A percentile compares a stretch with the other conserved stretches of the same genome.
phyloP scores from a whole-genome alignment of 371 early-diverging fungal genomes.

The Funneliformis caledonium region DNA sequence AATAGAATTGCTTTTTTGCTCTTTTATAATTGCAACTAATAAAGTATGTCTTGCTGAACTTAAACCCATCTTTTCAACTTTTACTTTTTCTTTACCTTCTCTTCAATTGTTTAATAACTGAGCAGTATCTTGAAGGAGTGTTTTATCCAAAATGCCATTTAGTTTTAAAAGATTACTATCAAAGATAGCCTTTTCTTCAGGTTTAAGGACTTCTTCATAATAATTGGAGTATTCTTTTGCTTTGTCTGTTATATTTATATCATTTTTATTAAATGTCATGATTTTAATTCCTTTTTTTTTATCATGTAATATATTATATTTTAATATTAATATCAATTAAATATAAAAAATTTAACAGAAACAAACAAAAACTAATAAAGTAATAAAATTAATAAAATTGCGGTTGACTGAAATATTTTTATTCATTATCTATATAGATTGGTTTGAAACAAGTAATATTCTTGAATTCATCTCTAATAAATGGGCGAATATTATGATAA shows the following conservation, averaged over 20 bases:
- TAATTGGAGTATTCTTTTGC: no score
- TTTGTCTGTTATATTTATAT: no score
- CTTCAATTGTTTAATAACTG: neutral
- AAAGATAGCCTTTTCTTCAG: no score
- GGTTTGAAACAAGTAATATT: neutral
- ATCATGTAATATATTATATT: no score
- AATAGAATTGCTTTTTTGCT: no score
- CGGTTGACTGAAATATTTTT: neutral
- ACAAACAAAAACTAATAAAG: neutral
- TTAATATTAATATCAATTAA: neutral
- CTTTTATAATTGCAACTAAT: no score
- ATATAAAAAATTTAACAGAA: neutral
- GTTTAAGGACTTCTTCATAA: no score
- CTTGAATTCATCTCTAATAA: constrained; percentile 21
- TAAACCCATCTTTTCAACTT: no score
- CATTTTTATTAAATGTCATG: no score
- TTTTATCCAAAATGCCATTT: constrained; percentile 13
- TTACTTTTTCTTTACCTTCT: no score
- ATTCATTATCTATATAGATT: neutral
- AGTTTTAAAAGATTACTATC: neutral
- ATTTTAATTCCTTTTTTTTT: no score
- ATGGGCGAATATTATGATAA: constrained; percentile 24
- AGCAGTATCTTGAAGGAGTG: constrained; percentile 12
- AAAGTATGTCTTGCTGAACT: no score
- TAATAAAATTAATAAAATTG: neutral